Percentiles rank a stretch among this genome's conserved stretches.
Conservation (phyloP, 345 rosid genomes). For the Cochlearia excelsa region DNA sequence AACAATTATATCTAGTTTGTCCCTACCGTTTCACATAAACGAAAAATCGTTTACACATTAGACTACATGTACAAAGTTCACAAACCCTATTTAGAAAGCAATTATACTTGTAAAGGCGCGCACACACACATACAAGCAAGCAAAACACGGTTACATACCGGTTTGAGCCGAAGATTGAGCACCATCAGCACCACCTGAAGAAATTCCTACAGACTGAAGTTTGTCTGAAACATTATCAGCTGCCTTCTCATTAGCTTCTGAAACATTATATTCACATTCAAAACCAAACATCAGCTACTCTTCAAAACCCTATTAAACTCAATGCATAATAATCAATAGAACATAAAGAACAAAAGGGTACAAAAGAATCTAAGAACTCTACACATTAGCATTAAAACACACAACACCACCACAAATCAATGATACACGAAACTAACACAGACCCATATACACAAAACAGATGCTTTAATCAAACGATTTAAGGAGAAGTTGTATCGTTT, state of each 20-base stretch:
- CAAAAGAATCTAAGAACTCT: neutral
- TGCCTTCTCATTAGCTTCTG: slow-evolving; percentile 65
- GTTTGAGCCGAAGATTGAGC: slow-evolving; percentile 45
- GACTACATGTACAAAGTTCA: neutral
- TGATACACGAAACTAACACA: neutral
- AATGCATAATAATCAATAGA: neutral
- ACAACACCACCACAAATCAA: too few relatives aligned
- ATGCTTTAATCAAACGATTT: too few relatives aligned
- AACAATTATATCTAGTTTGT: neutral
- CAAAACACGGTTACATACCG: slow-evolving; percentile 24
- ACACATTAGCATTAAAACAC: neutral
- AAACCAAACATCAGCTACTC: neutral
- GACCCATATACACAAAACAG: neutral
- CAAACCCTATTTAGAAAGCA: neutral
- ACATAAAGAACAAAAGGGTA: neutral
- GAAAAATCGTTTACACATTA: neutral
- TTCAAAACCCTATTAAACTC: neutral
- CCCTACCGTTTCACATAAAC: neutral
- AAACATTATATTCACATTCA: neutral
- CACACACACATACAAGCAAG: neutral
- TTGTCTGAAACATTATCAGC: slow-evolving; percentile 62
- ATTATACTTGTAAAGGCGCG: neutral
- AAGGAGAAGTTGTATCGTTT: too few relatives aligned
- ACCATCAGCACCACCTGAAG: slow-evolving; percentile 52
- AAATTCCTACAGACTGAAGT: slow-evolving; percentile 66